phyloP scores from a whole-genome alignment of 2,329 filamentous ascomycete species.

The Ophiocordyceps camponoti-floridani region DNA sequence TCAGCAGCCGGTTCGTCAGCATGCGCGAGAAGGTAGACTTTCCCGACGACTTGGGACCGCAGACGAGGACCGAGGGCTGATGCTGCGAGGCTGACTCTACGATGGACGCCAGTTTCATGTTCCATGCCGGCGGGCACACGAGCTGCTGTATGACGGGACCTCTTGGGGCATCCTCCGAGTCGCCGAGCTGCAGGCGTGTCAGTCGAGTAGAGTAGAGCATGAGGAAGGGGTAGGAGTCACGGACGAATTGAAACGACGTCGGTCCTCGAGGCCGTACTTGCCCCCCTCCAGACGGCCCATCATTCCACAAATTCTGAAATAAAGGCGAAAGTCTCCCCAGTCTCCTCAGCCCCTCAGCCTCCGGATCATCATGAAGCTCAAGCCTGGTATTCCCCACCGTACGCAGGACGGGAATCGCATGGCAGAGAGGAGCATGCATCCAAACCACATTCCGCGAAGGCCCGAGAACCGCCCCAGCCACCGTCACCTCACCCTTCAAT shows the following conservation, averaged over 20 bases:
- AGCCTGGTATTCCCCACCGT: slow-evolving; percentile 30
- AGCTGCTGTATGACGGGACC: slow-evolving; percentile 33
- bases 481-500: slow-evolving; percentile 38
- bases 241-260: slow-evolving; percentile 32
- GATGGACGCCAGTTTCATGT: slow-evolving; percentile 34
- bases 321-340: slow-evolving; percentile 46
- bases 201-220: slow-evolving; percentile 1
- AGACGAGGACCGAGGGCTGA: slow-evolving; percentile 33
- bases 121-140: slow-evolving; percentile 40
- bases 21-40: slow-evolving; percentile 60
- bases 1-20: slow-evolving; percentile 49
- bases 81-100: slow-evolving; percentile 12
- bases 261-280: slow-evolving; percentile 5
- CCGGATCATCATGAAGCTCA: slow-evolving; percentile 37
- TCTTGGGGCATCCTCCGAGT: slow-evolving; percentile 32
- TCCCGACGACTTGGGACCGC: slow-evolving; percentile 54
- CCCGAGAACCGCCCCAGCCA: slow-evolving; percentile 46
- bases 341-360: slow-evolving; percentile 26
- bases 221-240: slow-evolving; percentile 3
- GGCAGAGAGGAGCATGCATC: slow-evolving; percentile 49
- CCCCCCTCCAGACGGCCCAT: slow-evolving; percentile 11
- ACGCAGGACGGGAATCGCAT: slow-evolving; percentile 50
- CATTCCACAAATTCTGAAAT: slow-evolving; percentile 50
- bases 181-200: slow-evolving; percentile 27
- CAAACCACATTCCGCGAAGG: slow-evolving; percentile 28